Evolutionary conservation across 768 basidiomycete genomes (phyloP).

Genomic region (Lentinus tigrinus): DNA sequence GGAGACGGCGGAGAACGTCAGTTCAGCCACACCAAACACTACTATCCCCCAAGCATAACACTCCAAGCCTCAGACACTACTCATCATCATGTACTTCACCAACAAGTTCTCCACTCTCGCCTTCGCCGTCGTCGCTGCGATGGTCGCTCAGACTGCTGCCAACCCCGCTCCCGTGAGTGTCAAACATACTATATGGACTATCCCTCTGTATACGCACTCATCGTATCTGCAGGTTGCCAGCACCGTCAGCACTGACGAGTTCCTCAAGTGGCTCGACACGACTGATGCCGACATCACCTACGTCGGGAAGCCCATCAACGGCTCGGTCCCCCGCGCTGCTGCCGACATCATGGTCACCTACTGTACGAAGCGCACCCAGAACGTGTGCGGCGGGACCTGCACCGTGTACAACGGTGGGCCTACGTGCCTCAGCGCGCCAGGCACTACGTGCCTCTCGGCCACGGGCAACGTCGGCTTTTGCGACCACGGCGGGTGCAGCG

Average conservation of each 20-base stretch:
- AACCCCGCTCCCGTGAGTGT: neutral
- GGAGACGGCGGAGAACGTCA: too few relatives aligned
- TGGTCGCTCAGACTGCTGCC: neutral
- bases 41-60: too few relatives aligned
- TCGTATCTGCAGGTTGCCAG: neutral
- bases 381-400: constrained; percentile 31
- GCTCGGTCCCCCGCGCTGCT: constrained; percentile 10
- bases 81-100: neutral
- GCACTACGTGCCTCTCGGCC: constrained; percentile 30
- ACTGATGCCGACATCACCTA: constrained; percentile 18
- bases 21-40: too few relatives aligned
- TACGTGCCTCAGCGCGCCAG: constrained; percentile 25
- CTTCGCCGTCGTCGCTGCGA: neutral
- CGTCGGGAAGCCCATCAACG: constrained; percentile 17
- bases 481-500: constrained; percentile 21
- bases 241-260: neutral
- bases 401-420: constrained; percentile 29
- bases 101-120: neutral
- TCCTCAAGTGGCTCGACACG: constrained; percentile 15
- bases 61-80: neutral
- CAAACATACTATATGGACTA: neutral
- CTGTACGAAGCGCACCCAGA: constrained; percentile 21
- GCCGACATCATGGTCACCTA: constrained; percentile 24
- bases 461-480: constrained; percentile 31
- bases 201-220: too few relatives aligned